A percentile compares a stretch with the other conserved stretches of the same genome.
These are phyloP conservation scores for Carex littledalei DNA, from an alignment of 176 grass and related monocot genomes.

Conservation along the genomic window DNA sequence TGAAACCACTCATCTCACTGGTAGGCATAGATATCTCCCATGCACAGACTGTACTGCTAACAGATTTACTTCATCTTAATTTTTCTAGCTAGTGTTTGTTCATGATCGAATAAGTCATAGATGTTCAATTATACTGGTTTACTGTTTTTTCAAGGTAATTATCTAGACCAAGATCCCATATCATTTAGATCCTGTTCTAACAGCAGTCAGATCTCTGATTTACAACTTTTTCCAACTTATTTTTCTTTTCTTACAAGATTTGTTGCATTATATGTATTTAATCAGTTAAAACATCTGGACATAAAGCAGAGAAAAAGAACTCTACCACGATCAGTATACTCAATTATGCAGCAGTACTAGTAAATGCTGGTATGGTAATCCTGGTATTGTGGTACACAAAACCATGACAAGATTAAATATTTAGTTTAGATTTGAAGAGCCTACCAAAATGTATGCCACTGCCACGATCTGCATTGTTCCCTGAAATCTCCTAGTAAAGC, in stretches of 20 bases:
- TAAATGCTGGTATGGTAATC: background rate
- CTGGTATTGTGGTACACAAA: background rate
- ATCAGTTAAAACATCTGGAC: background rate
- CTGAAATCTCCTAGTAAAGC: slow-evolving; percentile 77
- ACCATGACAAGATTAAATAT: background rate
- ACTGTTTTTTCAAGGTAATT: background rate
- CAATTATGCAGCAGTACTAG: background rate
- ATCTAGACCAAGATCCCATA: background rate
- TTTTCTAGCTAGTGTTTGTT: background rate
- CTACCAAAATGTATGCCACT: slow-evolving; percentile 85
- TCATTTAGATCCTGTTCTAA: background rate
- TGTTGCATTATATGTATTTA: background rate
- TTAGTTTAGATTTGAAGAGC: background rate
- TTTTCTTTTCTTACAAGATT: background rate
- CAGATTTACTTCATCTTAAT: background rate
- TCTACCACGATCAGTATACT: background rate
- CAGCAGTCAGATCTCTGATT: background rate
- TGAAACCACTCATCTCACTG: background rate
- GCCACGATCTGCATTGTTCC: slow-evolving; percentile 86
- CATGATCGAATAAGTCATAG: background rate
- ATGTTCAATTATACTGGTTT: background rate
- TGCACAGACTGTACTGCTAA: background rate
- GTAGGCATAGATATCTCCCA: background rate
- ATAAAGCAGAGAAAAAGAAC: background rate
- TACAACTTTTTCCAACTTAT: background rate